Evolutionary conservation across 164 flowering plant species (phyloP).

Genomic region (Aristolochia contorta): DNA sequence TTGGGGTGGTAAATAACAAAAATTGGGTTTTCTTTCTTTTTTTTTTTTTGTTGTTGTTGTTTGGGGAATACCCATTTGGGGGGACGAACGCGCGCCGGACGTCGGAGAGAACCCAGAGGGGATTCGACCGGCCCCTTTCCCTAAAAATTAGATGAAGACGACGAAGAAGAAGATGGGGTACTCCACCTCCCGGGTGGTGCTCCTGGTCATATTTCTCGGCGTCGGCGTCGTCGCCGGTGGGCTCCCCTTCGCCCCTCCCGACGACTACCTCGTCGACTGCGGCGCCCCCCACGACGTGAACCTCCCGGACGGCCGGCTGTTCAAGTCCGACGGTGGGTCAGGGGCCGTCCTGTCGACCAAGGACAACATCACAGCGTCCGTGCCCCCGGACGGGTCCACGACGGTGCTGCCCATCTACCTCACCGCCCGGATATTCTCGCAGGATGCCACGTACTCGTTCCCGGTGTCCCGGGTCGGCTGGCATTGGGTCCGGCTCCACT

Average conservation of each 20-base stretch:
- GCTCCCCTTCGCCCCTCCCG: constrained; percentile 36
- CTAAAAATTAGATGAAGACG: no score
- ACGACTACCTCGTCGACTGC: constrained; percentile 49
- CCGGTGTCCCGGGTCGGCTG: constrained; percentile 37
- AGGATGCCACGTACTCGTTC: constrained; percentile 46
- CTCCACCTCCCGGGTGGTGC: not conserved
- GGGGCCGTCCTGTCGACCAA: constrained; percentile 17
- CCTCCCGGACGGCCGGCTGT: constrained; percentile 41
- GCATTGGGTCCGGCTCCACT: constrained; percentile 76
- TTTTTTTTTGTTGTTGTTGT: no score
- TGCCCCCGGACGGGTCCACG: constrained; percentile 6
- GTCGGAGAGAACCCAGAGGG: no score
- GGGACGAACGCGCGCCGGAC: no score
- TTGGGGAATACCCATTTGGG: no score
- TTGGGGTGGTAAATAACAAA: no score
- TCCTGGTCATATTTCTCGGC: no score
- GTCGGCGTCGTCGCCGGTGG: no score
- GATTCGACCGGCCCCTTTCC: no score
- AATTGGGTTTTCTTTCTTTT: no score
- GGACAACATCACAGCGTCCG: constrained; percentile 26
- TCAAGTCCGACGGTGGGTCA: constrained; percentile 33
- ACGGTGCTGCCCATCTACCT: constrained; percentile 13
- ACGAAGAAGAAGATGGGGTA: not conserved
- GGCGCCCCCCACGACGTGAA: constrained; percentile 27
- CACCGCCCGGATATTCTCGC: constrained; percentile 36